Conservation (phyloP, 2,329 filamentous ascomycete species). For the Exserohilum turcica region DNA sequence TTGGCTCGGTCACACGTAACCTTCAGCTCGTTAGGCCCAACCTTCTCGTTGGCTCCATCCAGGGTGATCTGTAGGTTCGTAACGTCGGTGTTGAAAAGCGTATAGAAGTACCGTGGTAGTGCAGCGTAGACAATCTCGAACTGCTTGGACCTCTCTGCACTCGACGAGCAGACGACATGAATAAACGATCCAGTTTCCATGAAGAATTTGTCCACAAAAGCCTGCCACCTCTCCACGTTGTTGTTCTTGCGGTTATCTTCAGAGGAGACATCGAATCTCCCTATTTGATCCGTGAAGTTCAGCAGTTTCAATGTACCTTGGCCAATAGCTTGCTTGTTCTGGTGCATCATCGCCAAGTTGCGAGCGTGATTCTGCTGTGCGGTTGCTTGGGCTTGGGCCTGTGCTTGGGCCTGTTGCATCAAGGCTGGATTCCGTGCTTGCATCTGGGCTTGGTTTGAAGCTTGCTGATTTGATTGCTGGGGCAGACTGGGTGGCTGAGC, state of each 20-base stretch:
- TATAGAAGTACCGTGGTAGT: conserved; percentile 85
- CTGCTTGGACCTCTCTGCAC: conserved; percentile 70
- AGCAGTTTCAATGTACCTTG: conserved; percentile 59
- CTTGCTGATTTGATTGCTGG: conserved; percentile 41
- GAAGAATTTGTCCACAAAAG: conserved; percentile 82
- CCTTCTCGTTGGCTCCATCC: conserved; percentile 67
- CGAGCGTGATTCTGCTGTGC: conserved; percentile 31
- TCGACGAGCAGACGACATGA: conserved; percentile 64
- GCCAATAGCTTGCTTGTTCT: conserved; percentile 31
- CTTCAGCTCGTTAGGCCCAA: conserved; percentile 68
- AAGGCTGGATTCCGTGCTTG: conserved; percentile 47
- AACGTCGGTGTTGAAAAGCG: conserved; percentile 82
- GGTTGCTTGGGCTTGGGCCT: conserved; percentile 29
- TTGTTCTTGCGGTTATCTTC: conserved; percentile 46
- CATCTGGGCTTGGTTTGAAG: conserved; percentile 36
- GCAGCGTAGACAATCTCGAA: conserved; percentile 85
- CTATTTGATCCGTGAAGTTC: conserved; percentile 62
- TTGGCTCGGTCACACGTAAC: conserved; percentile 78
- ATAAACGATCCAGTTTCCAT: conserved; percentile 76
- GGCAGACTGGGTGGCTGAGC: conserved; percentile 44
- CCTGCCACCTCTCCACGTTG: conserved; percentile 77
- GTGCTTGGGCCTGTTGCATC: conserved; percentile 37
- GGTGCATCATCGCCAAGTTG: conserved; percentile 38
- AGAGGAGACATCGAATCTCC: conserved; percentile 53
- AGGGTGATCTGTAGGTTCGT: conserved; percentile 84